Evolutionary conservation across 2,329 filamentous ascomycete genomes (phyloP).

Genomic region (Colletotrichum graminicola): DNA sequence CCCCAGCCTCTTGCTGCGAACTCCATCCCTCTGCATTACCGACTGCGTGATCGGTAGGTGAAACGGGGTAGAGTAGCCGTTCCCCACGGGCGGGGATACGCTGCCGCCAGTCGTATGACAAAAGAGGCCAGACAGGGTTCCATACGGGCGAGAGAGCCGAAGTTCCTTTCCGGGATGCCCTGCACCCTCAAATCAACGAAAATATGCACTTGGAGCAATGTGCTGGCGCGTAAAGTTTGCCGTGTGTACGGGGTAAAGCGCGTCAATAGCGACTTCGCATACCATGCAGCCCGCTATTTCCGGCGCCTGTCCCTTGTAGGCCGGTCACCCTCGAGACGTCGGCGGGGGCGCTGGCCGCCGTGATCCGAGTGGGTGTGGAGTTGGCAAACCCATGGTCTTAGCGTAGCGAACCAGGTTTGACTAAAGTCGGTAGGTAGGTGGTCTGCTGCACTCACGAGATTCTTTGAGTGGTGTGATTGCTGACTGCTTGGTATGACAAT

Average conservation of each 20-base stretch:
- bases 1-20: not conserved
- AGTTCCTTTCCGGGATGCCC: constrained; percentile 22
- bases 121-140: constrained; percentile 7
- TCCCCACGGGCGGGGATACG: not conserved
- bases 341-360: constrained; percentile 19
- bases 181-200: constrained; percentile 14
- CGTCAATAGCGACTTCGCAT: not conserved
- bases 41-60: not conserved
- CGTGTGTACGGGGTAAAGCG: not conserved
- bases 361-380: not conserved
- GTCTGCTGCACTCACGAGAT: too few relatives aligned
- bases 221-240: not conserved
- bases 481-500: not conserved
- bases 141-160: constrained; percentile 27
- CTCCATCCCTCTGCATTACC: constrained; percentile 3
- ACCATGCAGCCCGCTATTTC: constrained; percentile 27
- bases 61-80: constrained; percentile 14
- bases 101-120: constrained; percentile 2
- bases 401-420: not conserved
- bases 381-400: not conserved
- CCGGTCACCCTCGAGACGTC: constrained; percentile 7
- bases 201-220: constrained; percentile 16
- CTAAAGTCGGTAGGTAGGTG: too few relatives aligned
- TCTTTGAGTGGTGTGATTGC: not conserved
- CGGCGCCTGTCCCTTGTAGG: constrained; percentile 7